phyloP scores from a whole-genome alignment of 1,284 basidiomycete species.

The Xerocomus amazonicus region DNA sequence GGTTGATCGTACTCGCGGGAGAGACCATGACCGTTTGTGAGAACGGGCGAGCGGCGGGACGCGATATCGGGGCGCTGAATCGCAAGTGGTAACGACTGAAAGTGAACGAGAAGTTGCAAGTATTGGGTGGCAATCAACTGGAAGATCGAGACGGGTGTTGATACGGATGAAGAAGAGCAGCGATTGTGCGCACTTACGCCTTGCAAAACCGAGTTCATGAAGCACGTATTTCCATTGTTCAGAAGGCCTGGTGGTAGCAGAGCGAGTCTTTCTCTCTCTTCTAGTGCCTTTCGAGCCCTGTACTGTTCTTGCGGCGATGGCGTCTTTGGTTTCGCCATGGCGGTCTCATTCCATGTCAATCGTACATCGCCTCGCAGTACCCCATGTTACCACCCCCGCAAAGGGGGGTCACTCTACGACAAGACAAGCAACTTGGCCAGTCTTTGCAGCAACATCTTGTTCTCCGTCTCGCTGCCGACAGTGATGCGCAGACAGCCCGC shows the following conservation, averaged over 20 bases:
- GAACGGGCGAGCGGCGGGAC: slow-evolving; percentile 54
- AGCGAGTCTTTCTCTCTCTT: slow-evolving; percentile 57
- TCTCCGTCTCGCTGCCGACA: slow-evolving; percentile 85
- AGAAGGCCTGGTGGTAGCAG: slow-evolving; percentile 70
- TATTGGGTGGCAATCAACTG: slow-evolving; percentile 66
- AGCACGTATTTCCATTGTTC: slow-evolving; percentile 90
- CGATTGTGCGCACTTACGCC: slow-evolving; percentile 40
- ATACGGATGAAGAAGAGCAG: background rate
- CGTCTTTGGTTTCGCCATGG: slow-evolving; percentile 58
- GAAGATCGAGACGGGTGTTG: background rate
- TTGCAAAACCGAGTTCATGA: slow-evolving; percentile 87
- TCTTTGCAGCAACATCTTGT: slow-evolving; percentile 48
- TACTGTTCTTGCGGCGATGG: slow-evolving; percentile 63
- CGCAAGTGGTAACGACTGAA: slow-evolving; percentile 43
- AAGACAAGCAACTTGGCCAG: slow-evolving; percentile 32
- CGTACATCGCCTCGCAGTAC: background rate
- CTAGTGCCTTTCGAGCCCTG: slow-evolving; percentile 51
- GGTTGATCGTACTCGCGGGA: slow-evolving; percentile 48
- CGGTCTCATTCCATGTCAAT: background rate
- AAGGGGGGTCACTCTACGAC: slow-evolving; percentile 1
- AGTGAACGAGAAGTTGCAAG: slow-evolving; percentile 57
- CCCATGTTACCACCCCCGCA: slow-evolving; percentile 2
- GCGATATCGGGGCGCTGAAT: slow-evolving; percentile 40
- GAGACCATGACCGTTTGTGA: slow-evolving; percentile 61
- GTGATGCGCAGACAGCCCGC: slow-evolving; percentile 88